Evolutionary conservation across 2,329 filamentous ascomycete genomes (phyloP), one percentile per base, ranked within the genome.

Genomic region (Cercospora sp.): DNA sequence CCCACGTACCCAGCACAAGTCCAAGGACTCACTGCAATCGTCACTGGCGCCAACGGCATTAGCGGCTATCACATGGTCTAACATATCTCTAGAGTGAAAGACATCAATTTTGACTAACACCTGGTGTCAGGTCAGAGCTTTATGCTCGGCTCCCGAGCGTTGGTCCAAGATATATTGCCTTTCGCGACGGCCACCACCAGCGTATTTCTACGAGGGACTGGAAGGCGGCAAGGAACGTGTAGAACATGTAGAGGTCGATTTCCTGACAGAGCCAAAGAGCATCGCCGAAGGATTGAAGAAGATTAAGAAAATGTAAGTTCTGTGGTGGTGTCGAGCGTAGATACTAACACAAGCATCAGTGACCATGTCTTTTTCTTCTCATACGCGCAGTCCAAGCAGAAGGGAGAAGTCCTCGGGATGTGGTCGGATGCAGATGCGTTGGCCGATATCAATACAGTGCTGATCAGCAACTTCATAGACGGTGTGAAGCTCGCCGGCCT

Each of bases 331-430:
- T 30, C 40, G 23, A 62, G 3, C 13, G 9, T 23, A n/a, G 1
- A 26, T 10, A 40, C 60, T 62, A 26, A 62, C 23, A 18, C 20
- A 10, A 6, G 8, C 7, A 18, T 18, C 30, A 71, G 69, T 1
- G 81, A 82, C 66, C 80, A 85, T 68, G 77, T 85, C 10, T 86
- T 86, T 74, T 86, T 84, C 76, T 85, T 82, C 65, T 82, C 82
- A 3, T 85, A 86, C 75, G 76, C 84, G 9, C 83, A 85, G 67
- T 65, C 69, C 1, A 28, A 64, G 30, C 68, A 70, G 55, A 69
- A 66, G n/a, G 69, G 71, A 9, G 67, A 67, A 2, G 79, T 80
- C 1, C 23, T 66, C 1, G 65, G 64, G 12, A 72, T 72, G 70
- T 72, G 70, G 69, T 61, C 64, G 20, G 66, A 70, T 45, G 71